phyloP scores from a whole-genome alignment of 805 yeast genomes.

The Pichia scutulata region DNA sequence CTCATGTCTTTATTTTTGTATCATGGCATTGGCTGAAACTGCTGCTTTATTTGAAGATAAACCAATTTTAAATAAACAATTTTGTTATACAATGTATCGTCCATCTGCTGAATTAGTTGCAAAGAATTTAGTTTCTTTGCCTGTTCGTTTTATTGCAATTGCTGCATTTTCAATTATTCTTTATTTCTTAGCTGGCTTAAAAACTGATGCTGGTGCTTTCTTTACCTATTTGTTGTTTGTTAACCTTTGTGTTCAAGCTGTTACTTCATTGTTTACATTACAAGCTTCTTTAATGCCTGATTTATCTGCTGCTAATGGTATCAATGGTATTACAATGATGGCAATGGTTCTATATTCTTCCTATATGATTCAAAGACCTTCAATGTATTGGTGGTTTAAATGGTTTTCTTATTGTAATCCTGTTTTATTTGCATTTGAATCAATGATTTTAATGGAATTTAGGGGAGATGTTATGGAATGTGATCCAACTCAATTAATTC shows the following conservation, averaged over 20 bases:
- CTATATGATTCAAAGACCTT: constrained; percentile 49
- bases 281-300: constrained; percentile 44
- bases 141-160: constrained; percentile 45
- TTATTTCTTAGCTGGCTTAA: constrained; percentile 48
- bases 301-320: constrained; percentile 48
- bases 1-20: constrained; percentile 50
- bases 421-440: constrained; percentile 41
- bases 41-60: constrained; percentile 51
- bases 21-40: constrained; percentile 56
- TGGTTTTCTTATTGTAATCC: constrained; percentile 48
- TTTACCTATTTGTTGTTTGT: constrained; percentile 42
- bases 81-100: constrained; percentile 53
- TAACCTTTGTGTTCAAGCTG: constrained; percentile 31
- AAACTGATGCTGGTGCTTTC: constrained; percentile 46
- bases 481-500: constrained; percentile 34
- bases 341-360: constrained; percentile 53
- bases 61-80: constrained; percentile 58
- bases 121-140: constrained; percentile 47
- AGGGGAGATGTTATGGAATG: constrained; percentile 46
- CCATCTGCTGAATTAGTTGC: constrained; percentile 60
- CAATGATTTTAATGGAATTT: constrained; percentile 52
- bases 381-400: constrained; percentile 57
- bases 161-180: constrained; percentile 36
- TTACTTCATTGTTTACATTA: constrained; percentile 46
- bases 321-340: constrained; percentile 49